phyloP scores from a whole-genome alignment of 2,329 filamentous ascomycete genomes.

The Tolypocladium cylindrosporum region DNA sequence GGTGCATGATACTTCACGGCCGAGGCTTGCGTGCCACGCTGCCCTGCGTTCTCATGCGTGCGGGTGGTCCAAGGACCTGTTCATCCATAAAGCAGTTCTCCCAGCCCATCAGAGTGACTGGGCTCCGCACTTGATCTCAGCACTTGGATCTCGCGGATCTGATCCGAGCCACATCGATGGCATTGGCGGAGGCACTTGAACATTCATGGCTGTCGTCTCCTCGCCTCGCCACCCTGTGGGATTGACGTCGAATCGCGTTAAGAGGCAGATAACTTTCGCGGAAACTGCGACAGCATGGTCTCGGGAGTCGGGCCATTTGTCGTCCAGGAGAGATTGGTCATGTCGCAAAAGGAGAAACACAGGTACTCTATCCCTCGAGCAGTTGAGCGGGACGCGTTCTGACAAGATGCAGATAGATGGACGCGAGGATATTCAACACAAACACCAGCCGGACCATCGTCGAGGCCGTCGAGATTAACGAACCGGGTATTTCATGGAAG shows the following conservation, averaged over 20 bases:
- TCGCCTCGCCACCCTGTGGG: constrained; percentile 25
- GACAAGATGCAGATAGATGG: constrained; percentile 6
- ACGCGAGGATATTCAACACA: constrained; percentile 46
- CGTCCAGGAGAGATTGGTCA: constrained; percentile 36
- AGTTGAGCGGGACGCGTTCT: too few species aligned
- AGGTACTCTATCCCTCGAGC: constrained; percentile 4
- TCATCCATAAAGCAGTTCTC: constrained; percentile 44
- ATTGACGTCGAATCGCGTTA: constrained; percentile 54
- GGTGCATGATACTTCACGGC: not conserved
- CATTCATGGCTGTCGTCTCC: constrained; percentile 50
- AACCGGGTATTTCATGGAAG: constrained; percentile 34
- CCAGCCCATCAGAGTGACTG: constrained; percentile 35
- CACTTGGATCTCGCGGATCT: constrained; percentile 43
- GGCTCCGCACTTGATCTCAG: constrained; percentile 39
- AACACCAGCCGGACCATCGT: constrained; percentile 50
- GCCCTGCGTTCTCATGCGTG: constrained; percentile 49
- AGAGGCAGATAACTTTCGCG: constrained; percentile 43
- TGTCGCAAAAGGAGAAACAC: constrained; percentile 12
- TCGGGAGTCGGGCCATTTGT: constrained; percentile 50
- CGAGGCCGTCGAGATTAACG: constrained; percentile 39
- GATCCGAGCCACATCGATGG: constrained; percentile 52
- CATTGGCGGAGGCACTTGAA: constrained; percentile 50
- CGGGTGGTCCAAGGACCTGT: constrained; percentile 52
- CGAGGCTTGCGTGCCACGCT: constrained; percentile 13
- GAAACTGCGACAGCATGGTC: constrained; percentile 57